Conservation (phyloP, 768 basidiomycete genomes). For the Termitomyces titanicus region DNA sequence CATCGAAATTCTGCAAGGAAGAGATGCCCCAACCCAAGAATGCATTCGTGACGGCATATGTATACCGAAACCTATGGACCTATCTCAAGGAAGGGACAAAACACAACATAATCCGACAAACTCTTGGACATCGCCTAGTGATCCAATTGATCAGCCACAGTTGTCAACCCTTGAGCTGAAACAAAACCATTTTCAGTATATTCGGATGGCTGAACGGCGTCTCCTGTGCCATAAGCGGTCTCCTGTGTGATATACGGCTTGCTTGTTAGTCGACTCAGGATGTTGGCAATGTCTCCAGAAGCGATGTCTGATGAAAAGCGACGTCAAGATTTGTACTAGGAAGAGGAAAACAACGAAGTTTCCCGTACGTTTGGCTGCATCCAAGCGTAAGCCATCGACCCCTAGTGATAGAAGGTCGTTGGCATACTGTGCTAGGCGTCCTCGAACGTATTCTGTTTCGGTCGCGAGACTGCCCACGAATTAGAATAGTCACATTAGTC, state of each 20-base stretch:
- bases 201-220: slow-evolving; percentile 52
- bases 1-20: slow-evolving; percentile 47
- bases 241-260: slow-evolving; percentile 64
- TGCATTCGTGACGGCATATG: slow-evolving; percentile 43
- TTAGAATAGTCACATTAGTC: not conserved
- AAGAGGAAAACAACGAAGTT: not conserved
- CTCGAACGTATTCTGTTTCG: slow-evolving; percentile 55
- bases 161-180: not conserved
- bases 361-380: slow-evolving; percentile 58
- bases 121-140: slow-evolving; percentile 64
- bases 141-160: not conserved
- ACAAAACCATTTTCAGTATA: slow-evolving; percentile 48
- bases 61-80: slow-evolving; percentile 55
- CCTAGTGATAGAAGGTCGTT: slow-evolving; percentile 63
- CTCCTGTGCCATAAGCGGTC: slow-evolving; percentile 46
- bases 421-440: slow-evolving; percentile 47
- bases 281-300: slow-evolving; percentile 50
- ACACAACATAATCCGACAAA: slow-evolving; percentile 14
- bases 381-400: slow-evolving; percentile 58
- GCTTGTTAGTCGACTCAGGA: slow-evolving; percentile 37
- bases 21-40: slow-evolving; percentile 52
- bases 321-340: not conserved
- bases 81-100: not conserved
- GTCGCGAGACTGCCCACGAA: slow-evolving; percentile 62
- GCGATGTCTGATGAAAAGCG: slow-evolving; percentile 42